Base-by-base conservation (phyloP, 352 stramenopile genomes). In the Phytopythium mirpurense region DNA sequence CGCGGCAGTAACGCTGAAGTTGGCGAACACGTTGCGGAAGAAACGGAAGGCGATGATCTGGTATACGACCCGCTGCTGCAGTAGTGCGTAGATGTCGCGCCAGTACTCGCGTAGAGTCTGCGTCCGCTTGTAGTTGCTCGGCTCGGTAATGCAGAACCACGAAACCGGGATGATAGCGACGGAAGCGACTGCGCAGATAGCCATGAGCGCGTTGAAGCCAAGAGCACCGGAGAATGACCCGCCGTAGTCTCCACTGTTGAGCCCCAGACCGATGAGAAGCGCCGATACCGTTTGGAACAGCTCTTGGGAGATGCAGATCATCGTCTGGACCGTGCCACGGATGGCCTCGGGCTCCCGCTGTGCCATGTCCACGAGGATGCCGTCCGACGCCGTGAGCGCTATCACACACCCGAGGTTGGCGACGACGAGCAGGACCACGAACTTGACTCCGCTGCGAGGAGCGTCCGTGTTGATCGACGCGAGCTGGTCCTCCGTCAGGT, bases 241-340 rank as follows among this genome's bases (percentile, higher is more conserved):
- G 16, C 74, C 78, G 44, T 86, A 90, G 18, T 77, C 62, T 9
- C 52, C 35, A 23, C 62, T 66, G 57, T 87, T 90, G 48, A 90
- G 62, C 1, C 74, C 74, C 18, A 90, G 69, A 15, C 76, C 76
- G 35, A 70, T 70, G 46, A 90, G 59, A 18, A 78, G 63, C 5
- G 63, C 67, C 27, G 76, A 72, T 15, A 85, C 21, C 29, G 78
- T 55, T n/a, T 62, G 59, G 43, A 78, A 68, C 4, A 58, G 54
- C 26, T 63, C 50, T 31, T 65, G 68, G 31, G 66, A 50, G 26
- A 76, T 68, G 65, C 72, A 85, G 29, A 83, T 80, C 59, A 81
- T 73, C 10, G 74, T 80, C 54, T 85, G 74, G 47, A 80, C 58
- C 44, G 70, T 73, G 46, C 76, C 76, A 35, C 79, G 74, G 8